A percentile compares a stretch with the other conserved stretches of the same genome.
Conservation (phyloP, 2,329 filamentous ascomycete genomes). For the Cladosporium sp. region DNA sequence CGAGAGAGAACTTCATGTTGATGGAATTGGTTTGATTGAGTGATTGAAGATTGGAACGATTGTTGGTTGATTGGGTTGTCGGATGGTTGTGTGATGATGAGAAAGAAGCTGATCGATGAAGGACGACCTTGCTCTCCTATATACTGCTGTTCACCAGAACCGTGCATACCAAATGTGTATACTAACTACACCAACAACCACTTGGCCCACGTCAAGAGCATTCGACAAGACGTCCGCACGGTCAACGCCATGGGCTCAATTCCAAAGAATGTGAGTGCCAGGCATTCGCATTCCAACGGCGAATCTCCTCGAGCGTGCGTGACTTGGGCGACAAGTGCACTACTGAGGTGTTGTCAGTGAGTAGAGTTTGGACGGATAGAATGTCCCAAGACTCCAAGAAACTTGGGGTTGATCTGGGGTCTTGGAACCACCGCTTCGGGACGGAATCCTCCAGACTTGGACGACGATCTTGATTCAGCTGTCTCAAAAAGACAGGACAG, state of each 20-base stretch:
- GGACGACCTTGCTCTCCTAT: not conserved
- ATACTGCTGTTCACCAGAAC: conserved; percentile 4
- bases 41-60: not conserved
- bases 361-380: conserved; percentile 6
- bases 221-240: conserved; percentile 1
- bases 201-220: conserved; percentile 17
- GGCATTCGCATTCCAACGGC: not conserved
- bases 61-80: not conserved
- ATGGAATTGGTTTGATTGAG: conserved; percentile 1
- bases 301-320: conserved; percentile 11
- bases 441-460: not conserved
- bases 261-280: conserved; percentile 10
- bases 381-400: not conserved
- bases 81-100: conserved; percentile 3
- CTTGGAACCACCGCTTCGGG: conserved; percentile 19
- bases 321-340: conserved; percentile 6
- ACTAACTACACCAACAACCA: not conserved
- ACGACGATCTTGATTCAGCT: not conserved
- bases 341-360: conserved; percentile 15
- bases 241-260: conserved; percentile 11
- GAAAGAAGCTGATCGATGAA: not conserved
- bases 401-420: conserved; percentile 6
- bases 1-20: conserved; percentile 19
- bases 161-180: not conserved
- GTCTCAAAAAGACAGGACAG: no score